Conservation (phyloP, 2,329 filamentous ascomycete genomes). For the Colletotrichum zoysiae region DNA sequence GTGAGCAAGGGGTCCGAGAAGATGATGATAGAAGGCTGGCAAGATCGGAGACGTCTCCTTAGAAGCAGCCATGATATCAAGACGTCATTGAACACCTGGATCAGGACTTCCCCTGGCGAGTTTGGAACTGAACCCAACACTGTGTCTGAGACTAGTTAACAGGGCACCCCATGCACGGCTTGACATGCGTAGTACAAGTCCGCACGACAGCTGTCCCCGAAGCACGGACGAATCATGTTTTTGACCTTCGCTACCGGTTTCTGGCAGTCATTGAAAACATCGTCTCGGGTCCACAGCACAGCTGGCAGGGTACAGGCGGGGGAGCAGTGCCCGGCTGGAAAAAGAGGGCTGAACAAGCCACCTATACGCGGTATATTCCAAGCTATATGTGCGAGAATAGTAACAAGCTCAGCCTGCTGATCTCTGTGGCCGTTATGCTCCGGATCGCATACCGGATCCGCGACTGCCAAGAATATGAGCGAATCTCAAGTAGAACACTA, state of each 20-base stretch:
- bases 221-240: constrained; percentile 20
- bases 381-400: neutral
- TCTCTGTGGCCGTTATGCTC: constrained; percentile 13
- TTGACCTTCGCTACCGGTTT: too few species aligned
- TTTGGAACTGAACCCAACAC: neutral
- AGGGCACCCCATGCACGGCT: constrained; percentile 22
- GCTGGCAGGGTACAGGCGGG: neutral
- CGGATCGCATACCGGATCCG: neutral
- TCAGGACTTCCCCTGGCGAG: constrained; percentile 1
- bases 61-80: constrained; percentile 6
- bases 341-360: neutral
- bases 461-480: neutral
- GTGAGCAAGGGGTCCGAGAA: neutral
- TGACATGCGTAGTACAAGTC: constrained; percentile 24
- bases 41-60: neutral
- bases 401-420: constrained; percentile 10
- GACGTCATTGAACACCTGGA: neutral
- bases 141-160: constrained; percentile 2
- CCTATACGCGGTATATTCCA: neutral
- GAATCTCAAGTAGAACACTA: constrained; percentile 14
- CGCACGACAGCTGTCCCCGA: constrained; percentile 1
- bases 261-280: constrained; percentile 19
- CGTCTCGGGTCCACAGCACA: neutral
- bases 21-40: neutral
- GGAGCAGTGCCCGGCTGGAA: neutral